Evolutionary conservation across 768 basidiomycete genomes (phyloP).

Genomic region (Kwoniella newhampshirensis): DNA sequence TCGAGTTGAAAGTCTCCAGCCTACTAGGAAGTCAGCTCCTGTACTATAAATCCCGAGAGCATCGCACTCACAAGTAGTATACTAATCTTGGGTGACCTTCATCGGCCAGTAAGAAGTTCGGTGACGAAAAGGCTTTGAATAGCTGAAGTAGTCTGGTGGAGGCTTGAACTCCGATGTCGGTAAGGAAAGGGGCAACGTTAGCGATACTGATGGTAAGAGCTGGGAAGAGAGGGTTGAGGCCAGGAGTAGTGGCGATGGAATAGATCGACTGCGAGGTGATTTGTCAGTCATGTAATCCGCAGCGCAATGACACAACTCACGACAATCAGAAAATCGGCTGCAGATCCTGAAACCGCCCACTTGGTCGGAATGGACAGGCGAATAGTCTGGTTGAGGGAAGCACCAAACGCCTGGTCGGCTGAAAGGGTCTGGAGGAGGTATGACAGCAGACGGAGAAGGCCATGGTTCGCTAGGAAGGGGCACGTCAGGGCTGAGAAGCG

Average conservation of each 20-base stretch:
- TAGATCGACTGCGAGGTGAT: conserved; percentile 69
- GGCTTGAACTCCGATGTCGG: conserved; percentile 73
- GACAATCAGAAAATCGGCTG: conserved; percentile 83
- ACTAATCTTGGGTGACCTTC: conserved; percentile 91
- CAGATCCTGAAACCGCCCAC: conserved; percentile 70
- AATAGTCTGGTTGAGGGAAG: conserved; percentile 66
- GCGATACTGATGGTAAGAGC: conserved; percentile 86
- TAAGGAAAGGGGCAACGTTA: conserved; percentile 83
- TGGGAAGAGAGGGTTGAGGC: conserved; percentile 83
- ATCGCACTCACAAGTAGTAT: conserved; percentile 70
- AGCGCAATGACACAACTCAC: conserved; percentile 57
- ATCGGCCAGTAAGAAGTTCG: conserved; percentile 83
- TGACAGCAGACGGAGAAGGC: conserved; percentile 80
- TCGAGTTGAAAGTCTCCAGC: conserved; percentile 85
- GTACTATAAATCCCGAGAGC: not conserved
- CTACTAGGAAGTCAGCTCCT: conserved; percentile 53
- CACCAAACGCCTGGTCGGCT: conserved; percentile 74
- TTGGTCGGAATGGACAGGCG: conserved; percentile 66
- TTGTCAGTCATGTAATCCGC: not conserved
- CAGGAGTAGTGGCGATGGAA: conserved; percentile 82
- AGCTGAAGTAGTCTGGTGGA: conserved; percentile 83
- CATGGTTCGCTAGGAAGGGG: conserved; percentile 75
- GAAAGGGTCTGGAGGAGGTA: conserved; percentile 91
- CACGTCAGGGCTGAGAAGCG: no score
- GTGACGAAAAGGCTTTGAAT: conserved; percentile 86